These are phyloP conservation scores for Besnoitia besnoiti DNA, from an alignment of 169 alveolate species.

Conservation along the genomic window DNA sequence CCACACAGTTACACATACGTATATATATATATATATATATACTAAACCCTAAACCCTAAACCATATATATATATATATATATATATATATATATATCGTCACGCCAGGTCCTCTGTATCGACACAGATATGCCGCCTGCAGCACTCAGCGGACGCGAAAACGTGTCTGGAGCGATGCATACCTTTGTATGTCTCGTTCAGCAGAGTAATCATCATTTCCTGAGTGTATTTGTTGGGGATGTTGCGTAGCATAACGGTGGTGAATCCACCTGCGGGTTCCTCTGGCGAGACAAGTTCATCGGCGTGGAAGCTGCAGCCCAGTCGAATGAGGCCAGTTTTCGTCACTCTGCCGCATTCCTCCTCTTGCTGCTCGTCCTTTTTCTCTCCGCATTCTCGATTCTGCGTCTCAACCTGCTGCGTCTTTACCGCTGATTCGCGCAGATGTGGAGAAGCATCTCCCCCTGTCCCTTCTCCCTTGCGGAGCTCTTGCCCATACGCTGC, in stretches of 20 bases:
- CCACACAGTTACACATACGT: not conserved
- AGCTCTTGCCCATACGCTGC: too few species aligned
- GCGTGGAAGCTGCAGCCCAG: not conserved
- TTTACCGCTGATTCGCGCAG: too few species aligned
- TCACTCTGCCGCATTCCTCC: not conserved
- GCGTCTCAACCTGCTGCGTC: too few species aligned
- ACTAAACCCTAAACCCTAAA: too few species aligned
- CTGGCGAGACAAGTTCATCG: not conserved
- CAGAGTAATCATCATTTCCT: slow-evolving; percentile 44
- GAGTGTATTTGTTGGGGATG: slow-evolving; percentile 88
- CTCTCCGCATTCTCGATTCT: too few species aligned
- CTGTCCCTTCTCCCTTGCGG: too few species aligned
- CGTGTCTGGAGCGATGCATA: not conserved
- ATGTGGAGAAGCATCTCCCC: too few species aligned
- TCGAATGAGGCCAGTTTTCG: not conserved
- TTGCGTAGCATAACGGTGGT: slow-evolving; percentile 85
- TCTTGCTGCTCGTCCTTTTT: not conserved
- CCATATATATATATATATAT: too few species aligned
- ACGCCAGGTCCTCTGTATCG: not conserved
- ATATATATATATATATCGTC: not conserved
- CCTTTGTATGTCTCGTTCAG: slow-evolving; percentile 27
- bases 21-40: too few species aligned
- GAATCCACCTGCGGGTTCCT: not conserved
- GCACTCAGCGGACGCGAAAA: not conserved
- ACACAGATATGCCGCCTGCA: not conserved